These are phyloP conservation scores for Eutrema heterophyllum DNA, from an alignment of 345 rosid species.

Conservation along the genomic window DNA sequence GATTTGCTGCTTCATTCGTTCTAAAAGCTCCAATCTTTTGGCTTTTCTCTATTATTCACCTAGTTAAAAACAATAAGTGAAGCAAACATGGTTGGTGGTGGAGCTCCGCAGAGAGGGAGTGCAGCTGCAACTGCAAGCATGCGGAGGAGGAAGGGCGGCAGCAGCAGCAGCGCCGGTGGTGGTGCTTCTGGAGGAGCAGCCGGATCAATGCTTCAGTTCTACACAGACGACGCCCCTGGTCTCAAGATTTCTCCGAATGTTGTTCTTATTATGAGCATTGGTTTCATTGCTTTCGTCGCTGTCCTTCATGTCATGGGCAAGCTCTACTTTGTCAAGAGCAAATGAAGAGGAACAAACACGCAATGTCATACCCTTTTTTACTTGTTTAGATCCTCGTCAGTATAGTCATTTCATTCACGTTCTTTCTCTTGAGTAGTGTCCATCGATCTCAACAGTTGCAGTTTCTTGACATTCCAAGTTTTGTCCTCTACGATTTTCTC, in stretches of 20 bases:
- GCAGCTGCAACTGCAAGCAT: conserved; percentile 83
- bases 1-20: not conserved
- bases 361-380: not conserved
- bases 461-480: not conserved
- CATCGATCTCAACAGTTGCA: not conserved
- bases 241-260: conserved; percentile 86
- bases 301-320: conserved; percentile 83
- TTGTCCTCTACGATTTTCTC: not conserved
- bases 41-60: not conserved
- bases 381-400: not conserved
- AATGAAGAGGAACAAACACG: conserved; percentile 1
- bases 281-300: conserved; percentile 92
- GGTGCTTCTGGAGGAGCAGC: conserved; percentile 59
- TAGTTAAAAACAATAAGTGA: conserved; percentile 10
- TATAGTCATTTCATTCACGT: conserved; percentile 9
- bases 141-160: conserved; percentile 66
- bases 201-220: conserved; percentile 86
- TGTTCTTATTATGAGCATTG: conserved; percentile 85
- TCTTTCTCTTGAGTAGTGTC: not conserved
- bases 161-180: conserved; percentile 43
- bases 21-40: not conserved
- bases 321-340: conserved; percentile 58
- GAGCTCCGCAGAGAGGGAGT: conserved; percentile 86
- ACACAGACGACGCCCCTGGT: conserved; percentile 84
- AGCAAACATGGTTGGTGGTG: conserved; percentile 39